These are phyloP conservation scores for Penicillium argentinense DNA, from an alignment of 495 filamentous ascomycete genomes.

Conservation along the genomic window DNA sequence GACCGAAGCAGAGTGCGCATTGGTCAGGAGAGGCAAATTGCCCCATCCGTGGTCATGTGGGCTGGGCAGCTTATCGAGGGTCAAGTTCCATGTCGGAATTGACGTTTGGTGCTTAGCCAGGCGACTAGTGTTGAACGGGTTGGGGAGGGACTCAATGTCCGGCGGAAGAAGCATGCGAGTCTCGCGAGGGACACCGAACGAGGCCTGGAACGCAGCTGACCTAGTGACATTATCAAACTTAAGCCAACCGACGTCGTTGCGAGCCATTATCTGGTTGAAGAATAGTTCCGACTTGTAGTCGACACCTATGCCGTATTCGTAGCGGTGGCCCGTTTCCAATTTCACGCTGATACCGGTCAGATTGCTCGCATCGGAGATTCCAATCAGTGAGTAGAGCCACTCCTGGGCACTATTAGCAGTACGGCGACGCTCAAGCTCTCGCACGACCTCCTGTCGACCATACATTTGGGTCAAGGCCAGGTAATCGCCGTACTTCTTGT, in stretches of 20 bases:
- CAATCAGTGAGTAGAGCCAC: conserved; percentile 42
- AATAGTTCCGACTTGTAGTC: conserved; percentile 58
- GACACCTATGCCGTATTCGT: conserved; percentile 58
- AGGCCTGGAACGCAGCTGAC: conserved; percentile 38
- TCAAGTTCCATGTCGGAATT: conserved; percentile 38
- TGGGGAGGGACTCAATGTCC: conserved; percentile 37
- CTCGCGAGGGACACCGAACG: conserved; percentile 44
- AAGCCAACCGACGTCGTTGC: conserved; percentile 47
- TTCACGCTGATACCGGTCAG: conserved; percentile 39
- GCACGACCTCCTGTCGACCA: conserved; percentile 57
- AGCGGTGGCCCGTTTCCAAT: conserved; percentile 42
- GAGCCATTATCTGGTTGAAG: conserved; percentile 48
- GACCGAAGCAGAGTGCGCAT: conserved; percentile 47
- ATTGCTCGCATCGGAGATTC: conserved; percentile 49
- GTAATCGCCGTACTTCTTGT: conserved; percentile 44
- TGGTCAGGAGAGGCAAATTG: conserved; percentile 52
- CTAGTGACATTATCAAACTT: conserved; percentile 45
- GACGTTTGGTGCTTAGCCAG: conserved; percentile 33
- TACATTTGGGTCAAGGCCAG: conserved; percentile 56
- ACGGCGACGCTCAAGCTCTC: conserved; percentile 49
- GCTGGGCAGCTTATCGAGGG: conserved; percentile 43
- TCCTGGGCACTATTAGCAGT: conserved; percentile 41
- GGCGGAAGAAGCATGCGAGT: conserved; percentile 40
- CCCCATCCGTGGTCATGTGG: conserved; percentile 43
- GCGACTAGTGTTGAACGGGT: conserved; percentile 42